A percentile compares a stretch with the other conserved stretches of the same genome.
These are phyloP conservation scores for Potentilla sterilis DNA, from an alignment of 306 rosid species.

Conservation along the genomic window DNA sequence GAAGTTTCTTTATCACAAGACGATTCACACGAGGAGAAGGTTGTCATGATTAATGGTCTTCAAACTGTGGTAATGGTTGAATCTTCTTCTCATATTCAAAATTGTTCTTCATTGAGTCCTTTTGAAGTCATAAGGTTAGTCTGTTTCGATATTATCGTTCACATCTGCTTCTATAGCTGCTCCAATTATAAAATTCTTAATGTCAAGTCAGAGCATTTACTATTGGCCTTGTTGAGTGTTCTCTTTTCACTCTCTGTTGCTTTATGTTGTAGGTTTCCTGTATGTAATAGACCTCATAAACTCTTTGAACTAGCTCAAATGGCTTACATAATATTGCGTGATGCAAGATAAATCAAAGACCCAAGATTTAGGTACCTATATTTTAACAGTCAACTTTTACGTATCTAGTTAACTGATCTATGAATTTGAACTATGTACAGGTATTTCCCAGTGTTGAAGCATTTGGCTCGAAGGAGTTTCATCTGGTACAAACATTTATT, in stretches of 20 bases:
- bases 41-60: conserved; percentile 74
- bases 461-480: conserved; percentile 40
- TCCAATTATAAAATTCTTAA: neutral
- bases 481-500: conserved; percentile 51
- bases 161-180: neutral
- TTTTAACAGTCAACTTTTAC: neutral
- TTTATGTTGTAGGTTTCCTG: neutral
- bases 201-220: neutral
- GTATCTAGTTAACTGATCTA: conserved; percentile 17
- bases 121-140: neutral
- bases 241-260: neutral
- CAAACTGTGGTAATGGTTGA: conserved; percentile 63
- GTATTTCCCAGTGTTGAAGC: conserved; percentile 38
- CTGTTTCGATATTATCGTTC: neutral
- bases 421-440: conserved; percentile 22
- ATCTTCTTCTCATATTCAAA: neutral
- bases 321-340: neutral
- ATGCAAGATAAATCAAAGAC: neutral
- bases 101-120: neutral
- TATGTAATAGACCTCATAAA: neutral
- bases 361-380: neutral
- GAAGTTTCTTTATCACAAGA: conserved; percentile 66
- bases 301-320: neutral
- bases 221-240: neutral
- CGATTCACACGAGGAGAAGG: conserved; percentile 52